phyloP scores from a whole-genome alignment of 1,284 basidiomycete species.

The Austroboletus rostrupii region DNA sequence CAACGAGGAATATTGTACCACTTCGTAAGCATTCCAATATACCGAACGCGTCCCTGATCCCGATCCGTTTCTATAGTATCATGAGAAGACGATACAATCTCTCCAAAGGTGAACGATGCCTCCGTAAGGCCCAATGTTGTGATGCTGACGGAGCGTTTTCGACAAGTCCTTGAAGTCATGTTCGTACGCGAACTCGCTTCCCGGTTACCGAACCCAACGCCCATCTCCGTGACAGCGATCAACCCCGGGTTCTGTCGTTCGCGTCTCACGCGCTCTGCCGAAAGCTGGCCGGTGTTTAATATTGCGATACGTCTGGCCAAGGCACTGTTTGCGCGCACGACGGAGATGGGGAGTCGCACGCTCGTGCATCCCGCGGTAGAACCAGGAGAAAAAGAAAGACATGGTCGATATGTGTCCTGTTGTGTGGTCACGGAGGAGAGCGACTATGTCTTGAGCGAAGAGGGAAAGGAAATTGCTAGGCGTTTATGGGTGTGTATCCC shows the following conservation, averaged over 20 bases:
- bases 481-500: conserved; percentile 25
- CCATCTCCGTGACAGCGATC: conserved; percentile 33
- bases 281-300: conserved; percentile 7
- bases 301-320: conserved; percentile 6
- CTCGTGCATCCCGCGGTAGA: conserved; percentile 27
- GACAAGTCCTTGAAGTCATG: conserved; percentile 29
- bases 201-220: conserved; percentile 26
- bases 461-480: conserved; percentile 24
- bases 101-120: conserved; percentile 32
- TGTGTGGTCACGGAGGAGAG: conserved; percentile 25
- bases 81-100: conserved; percentile 30
- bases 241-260: conserved; percentile 35
- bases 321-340: conserved; percentile 23
- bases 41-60: neutral
- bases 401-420: conserved; percentile 26
- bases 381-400: conserved; percentile 19
- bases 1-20: conserved; percentile 25
- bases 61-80: conserved; percentile 8
- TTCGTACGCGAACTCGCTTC: conserved; percentile 32
- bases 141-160: neutral
- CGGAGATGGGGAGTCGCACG: conserved; percentile 31
- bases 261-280: conserved; percentile 18
- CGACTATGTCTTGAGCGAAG: conserved; percentile 25
- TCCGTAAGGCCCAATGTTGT: neutral
- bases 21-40: conserved; percentile 18